Percentiles rank a stretch among this genome's conserved stretches.
Evolutionary conservation across 2,329 filamentous ascomycete species (phyloP).

Genomic region (Penicillium sp.): DNA sequence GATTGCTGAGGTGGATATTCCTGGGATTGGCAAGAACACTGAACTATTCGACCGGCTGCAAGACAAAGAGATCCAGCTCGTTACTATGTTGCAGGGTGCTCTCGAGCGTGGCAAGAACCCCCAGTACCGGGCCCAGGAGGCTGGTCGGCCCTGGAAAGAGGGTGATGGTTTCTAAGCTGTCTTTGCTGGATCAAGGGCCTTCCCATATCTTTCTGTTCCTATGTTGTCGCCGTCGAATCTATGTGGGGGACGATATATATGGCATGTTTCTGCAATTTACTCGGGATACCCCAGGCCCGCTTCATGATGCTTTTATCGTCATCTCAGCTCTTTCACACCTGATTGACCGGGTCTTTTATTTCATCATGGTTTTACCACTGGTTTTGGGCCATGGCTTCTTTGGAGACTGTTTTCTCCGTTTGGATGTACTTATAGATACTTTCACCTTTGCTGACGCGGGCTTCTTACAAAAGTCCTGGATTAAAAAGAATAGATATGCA

Average conservation of each 20-base stretch:
- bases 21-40: neutral
- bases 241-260: conserved; percentile 1
- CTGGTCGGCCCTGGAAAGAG: conserved; percentile 55
- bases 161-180: conserved; percentile 53
- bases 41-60: conserved; percentile 38
- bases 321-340: neutral
- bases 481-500: neutral
- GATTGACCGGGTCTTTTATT: neutral
- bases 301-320: neutral
- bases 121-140: conserved; percentile 51
- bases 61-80: conserved; percentile 44
- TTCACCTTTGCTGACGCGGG: neutral
- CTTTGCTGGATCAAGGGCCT: conserved; percentile 4
- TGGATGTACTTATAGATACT: neutral
- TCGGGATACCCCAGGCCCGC: neutral
- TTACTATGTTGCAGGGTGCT: conserved; percentile 46
- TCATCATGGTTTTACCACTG: neutral
- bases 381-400: neutral
- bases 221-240: neutral
- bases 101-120: conserved; percentile 53
- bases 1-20: conserved; percentile 9
- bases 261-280: conserved; percentile 2
- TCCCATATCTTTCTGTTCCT: neutral
- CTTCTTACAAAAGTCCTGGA: neutral
- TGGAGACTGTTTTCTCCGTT: neutral